Conservation (phyloP, 1,139 yeast genomes). For the Debaryomycetaceae sp. region DNA sequence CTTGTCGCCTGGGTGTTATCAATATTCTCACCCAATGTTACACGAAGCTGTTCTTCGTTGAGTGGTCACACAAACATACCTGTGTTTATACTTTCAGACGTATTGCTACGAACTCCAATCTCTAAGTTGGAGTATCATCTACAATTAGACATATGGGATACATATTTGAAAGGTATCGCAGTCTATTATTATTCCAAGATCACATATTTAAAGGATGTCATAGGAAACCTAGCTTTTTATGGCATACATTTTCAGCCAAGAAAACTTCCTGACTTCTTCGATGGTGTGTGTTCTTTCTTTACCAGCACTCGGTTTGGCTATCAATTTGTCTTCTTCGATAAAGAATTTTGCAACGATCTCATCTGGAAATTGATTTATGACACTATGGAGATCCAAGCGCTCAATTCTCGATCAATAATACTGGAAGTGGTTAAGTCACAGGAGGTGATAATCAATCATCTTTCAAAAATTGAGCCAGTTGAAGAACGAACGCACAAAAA, state of each 20-base stretch:
- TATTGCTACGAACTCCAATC: constrained; percentile 34
- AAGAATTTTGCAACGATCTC: constrained; percentile 17
- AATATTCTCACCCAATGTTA: constrained; percentile 22
- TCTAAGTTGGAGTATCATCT: constrained; percentile 28
- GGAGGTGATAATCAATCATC: constrained; percentile 20
- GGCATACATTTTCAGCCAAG: constrained; percentile 22
- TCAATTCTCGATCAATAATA: constrained; percentile 5
- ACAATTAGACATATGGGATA: constrained; percentile 37
- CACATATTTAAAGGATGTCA: constrained; percentile 16
- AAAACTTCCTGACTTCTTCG: constrained; percentile 16
- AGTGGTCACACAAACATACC: constrained; percentile 30
- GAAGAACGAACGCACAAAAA: constrained; percentile 10
- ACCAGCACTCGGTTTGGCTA: constrained; percentile 11
- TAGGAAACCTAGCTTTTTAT: constrained; percentile 26
- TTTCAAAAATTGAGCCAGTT: constrained; percentile 9
- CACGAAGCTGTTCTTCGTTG: constrained; percentile 26
- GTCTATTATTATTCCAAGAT: constrained; percentile 14
- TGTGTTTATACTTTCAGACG: constrained; percentile 31
- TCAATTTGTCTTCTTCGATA: constrained; percentile 10
- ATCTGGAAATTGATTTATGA: constrained; percentile 22
- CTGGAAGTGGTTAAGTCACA: constrained; percentile 24
- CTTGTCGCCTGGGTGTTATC: constrained; percentile 28
- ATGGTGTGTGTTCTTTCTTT: constrained; percentile 12
- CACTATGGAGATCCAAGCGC: constrained; percentile 8
- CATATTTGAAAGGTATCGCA: constrained; percentile 15